Conservation (phyloP, 768 basidiomycete species). For the Neoboletus brunneissimus region DNA sequence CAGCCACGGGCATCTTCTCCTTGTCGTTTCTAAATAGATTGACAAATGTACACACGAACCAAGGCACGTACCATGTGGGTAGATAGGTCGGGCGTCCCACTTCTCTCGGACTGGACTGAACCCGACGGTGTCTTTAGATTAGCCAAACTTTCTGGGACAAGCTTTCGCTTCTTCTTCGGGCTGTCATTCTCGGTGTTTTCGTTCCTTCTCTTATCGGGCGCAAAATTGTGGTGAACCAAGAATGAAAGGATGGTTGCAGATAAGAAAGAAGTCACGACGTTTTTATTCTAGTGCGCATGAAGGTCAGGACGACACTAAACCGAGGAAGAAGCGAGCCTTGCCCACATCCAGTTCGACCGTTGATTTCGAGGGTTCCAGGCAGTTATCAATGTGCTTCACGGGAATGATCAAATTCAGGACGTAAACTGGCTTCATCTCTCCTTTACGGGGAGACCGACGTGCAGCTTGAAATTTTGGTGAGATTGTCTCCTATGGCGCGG, state of each 20-base stretch:
- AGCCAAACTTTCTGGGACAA: constrained; percentile 22
- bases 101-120: constrained; percentile 4
- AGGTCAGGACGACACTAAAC: constrained; percentile 10
- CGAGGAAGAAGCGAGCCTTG: constrained; percentile 9
- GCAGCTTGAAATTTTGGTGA: constrained; percentile 37
- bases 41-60: constrained; percentile 2
- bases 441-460: constrained; percentile 75
- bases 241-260: constrained; percentile 59
- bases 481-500: constrained; percentile 9
- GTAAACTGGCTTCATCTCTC: constrained; percentile 78
- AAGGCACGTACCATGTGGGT: constrained; percentile 21
- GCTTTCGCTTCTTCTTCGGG: constrained; percentile 53
- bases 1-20: constrained; percentile 28
- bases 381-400: constrained; percentile 66
- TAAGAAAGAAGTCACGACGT: constrained; percentile 54
- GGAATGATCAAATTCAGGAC: constrained; percentile 75
- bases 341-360: constrained; percentile 65
- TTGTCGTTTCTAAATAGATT: constrained; percentile 13
- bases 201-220: constrained; percentile 20
- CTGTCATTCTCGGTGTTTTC: constrained; percentile 24
- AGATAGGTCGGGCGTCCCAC: constrained; percentile 6
- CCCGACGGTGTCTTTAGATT: constrained; percentile 6
- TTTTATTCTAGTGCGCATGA: constrained; percentile 48
- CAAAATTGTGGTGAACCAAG: constrained; percentile 62
- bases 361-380: constrained; percentile 75